Conservation (phyloP, 768 basidiomycete genomes). For the Russula brevipes region DNA sequence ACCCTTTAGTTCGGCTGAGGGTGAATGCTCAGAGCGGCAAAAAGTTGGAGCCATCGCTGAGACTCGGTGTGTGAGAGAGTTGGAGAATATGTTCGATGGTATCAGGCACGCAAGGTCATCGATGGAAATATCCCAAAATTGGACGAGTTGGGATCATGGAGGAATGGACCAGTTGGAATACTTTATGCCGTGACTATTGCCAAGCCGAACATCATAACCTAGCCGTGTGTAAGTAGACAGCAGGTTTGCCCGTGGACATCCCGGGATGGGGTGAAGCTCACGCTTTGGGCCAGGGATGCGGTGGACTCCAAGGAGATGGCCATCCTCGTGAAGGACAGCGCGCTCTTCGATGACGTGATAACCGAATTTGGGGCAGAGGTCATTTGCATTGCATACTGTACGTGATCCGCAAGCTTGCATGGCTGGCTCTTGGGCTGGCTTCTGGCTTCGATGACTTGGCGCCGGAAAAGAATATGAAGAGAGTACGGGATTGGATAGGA, state of each 20-base stretch:
- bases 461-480: conserved; percentile 56
- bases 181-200: conserved; percentile 83
- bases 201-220: conserved; percentile 84
- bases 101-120: conserved; percentile 87
- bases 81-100: conserved; percentile 72
- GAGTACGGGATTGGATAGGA: conserved; percentile 64
- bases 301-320: conserved; percentile 75
- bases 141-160: conserved; percentile 56
- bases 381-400: conserved; percentile 43
- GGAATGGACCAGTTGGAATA: conserved; percentile 81
- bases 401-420: conserved; percentile 36
- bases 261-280: conserved; percentile 46
- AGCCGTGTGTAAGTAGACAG: conserved; percentile 79
- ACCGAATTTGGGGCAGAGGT: conserved; percentile 62
- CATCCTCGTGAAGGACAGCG: conserved; percentile 79
- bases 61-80: conserved; percentile 55
- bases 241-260: conserved; percentile 64
- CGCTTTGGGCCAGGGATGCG: conserved; percentile 60
- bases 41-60: conserved; percentile 79
- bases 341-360: conserved; percentile 70
- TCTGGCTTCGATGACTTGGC: conserved; percentile 34
- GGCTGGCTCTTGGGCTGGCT: too few species aligned
- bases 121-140: conserved; percentile 78
- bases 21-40: conserved; percentile 79
- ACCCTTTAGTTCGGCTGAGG: conserved; percentile 72